Evolutionary conservation across 1,284 basidiomycete species (phyloP).

Genomic region (Ceratobasidium sp.): DNA sequence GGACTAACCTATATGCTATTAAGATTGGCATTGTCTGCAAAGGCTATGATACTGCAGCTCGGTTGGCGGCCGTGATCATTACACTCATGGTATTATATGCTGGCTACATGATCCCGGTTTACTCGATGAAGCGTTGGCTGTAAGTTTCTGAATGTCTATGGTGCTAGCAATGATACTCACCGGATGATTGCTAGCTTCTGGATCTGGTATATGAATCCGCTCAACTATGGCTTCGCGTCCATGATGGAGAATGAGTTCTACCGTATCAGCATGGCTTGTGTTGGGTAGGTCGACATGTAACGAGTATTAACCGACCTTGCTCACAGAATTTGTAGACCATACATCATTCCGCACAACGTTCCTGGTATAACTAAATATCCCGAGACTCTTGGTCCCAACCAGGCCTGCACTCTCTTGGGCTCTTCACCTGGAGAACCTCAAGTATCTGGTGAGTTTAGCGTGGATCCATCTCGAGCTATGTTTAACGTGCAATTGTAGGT

Average conservation of each 20-base stretch:
- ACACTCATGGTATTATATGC: constrained; percentile 57
- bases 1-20: not conserved
- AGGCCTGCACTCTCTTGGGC: constrained; percentile 53
- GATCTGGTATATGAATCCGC: constrained; percentile 74
- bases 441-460: constrained; percentile 47
- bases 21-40: constrained; percentile 61
- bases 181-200: constrained; percentile 66
- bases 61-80: constrained; percentile 64
- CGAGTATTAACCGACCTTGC: not conserved
- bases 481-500: constrained; percentile 55
- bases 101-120: constrained; percentile 63
- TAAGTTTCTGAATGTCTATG: not conserved
- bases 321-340: constrained; percentile 58
- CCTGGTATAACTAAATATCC: constrained; percentile 75
- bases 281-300: constrained; percentile 67
- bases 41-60: constrained; percentile 65
- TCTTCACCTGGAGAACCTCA: constrained; percentile 44
- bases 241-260: constrained; percentile 89
- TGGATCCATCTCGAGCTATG: constrained; percentile 57
- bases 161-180: not conserved
- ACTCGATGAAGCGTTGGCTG: constrained; percentile 88
- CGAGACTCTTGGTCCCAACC: constrained; percentile 56
- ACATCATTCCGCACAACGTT: constrained; percentile 80
- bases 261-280: constrained; percentile 63
- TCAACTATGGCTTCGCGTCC: constrained; percentile 85